A percentile compares a stretch with the other conserved stretches of the same genome.
Conservation (phyloP, 768 basidiomycete species). For the Cystofilobasidium bisporidii region DNA sequence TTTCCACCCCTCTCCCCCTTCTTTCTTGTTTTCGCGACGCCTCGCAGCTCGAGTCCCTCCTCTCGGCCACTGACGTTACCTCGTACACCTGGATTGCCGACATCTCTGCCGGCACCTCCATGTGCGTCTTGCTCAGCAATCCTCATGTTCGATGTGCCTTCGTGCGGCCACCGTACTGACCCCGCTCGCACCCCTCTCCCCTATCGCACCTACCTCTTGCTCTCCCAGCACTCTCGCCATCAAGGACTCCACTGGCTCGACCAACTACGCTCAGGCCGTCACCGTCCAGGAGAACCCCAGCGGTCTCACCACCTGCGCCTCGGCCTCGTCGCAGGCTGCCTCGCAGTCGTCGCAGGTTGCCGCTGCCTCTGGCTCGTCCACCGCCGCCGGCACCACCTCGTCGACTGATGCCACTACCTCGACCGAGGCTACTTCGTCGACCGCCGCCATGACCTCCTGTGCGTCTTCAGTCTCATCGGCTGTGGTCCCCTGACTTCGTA, state of each 20-base stretch:
- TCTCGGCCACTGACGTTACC: slow-evolving; percentile 8
- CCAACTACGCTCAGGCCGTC: slow-evolving; percentile 7
- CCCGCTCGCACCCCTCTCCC: neutral
- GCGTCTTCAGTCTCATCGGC: too few species aligned
- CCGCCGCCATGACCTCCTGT: neutral
- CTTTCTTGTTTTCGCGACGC: neutral
- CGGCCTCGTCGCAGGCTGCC: slow-evolving; percentile 3
- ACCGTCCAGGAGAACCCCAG: slow-evolving; percentile 8
- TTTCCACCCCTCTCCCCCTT: neutral
- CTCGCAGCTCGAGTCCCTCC: slow-evolving; percentile 26
- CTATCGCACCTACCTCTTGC: neutral
- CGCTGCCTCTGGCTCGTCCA: neutral
- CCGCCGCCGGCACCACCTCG: neutral
- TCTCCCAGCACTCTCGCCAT: neutral
- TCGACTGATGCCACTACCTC: slow-evolving; percentile 10
- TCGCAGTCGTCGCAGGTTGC: neutral
- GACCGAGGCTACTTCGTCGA: neutral
- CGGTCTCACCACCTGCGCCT: slow-evolving; percentile 13
- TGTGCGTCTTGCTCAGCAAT: too few species aligned
- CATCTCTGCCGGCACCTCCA: slow-evolving; percentile 19
- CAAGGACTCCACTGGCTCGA: slow-evolving; percentile 10
- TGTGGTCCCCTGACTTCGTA: neutral
- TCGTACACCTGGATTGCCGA: slow-evolving; percentile 29
- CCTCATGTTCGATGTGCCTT: too few species aligned
- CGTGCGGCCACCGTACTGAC: too few species aligned